Evolutionary conservation across 176 grass and related monocot species (phyloP), one percentile per base, ranked within the genome.

Genomic region (Tillandsia fasciculata): DNA sequence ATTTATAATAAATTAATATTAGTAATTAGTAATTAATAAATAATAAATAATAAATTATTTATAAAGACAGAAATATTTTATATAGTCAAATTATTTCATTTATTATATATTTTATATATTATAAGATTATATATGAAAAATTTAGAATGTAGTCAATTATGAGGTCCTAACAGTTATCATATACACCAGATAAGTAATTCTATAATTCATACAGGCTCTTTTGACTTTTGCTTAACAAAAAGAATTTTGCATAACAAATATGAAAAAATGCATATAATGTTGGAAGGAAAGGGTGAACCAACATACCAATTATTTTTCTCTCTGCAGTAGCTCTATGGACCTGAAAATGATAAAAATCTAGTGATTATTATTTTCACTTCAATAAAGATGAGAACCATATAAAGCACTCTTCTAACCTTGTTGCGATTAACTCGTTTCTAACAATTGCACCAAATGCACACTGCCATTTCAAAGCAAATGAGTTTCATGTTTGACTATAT

Each of bases 221-320:
- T 12, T 65, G 20, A 18, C 49, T 63, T 26, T 12, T 71, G 23
- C 8, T 3, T 11, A 26, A 26, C 11, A 11, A 27, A 50, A 72
- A 61, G 69, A 53, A 72, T 51, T 20, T 76, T 66, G 22, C 51
- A 29, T 42, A 83, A 70, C 72, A 67, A 57, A 96, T 88, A 86
- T 96, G 83, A 85, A 96, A 96, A 76, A 88, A 92, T 76, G 88
- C 83, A 76, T 96, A 96, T 74, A 96, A 79, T 72, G 92, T 92
- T 1, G 92, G 92, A 73, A 96, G 88, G 77, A 96, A 96, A 63
- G 88, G 92, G 48, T 96, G 92, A 63, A 92, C 92, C 80, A 96
- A 27, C 64, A 89, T 83, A 86, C 92, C 83, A 73, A 96, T 81
- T 68, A 96, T 96, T 75, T 89, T 80, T 79, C 83, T 85, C 53